Conservation (phyloP, 805 yeast genomes). For the Pichia membranifaciens region DNA sequence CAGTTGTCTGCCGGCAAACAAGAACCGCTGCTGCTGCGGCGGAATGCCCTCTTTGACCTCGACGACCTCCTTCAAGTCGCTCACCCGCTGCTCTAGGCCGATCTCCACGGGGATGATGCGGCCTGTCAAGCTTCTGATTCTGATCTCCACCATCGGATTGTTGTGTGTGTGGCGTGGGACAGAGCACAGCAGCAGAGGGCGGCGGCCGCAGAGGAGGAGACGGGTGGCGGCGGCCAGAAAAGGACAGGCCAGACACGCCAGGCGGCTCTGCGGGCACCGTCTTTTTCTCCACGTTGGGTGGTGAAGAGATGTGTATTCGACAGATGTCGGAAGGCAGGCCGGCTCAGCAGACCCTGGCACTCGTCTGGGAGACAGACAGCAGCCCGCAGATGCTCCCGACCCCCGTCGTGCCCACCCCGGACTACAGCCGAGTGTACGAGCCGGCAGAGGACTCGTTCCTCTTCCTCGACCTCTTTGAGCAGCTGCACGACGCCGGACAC, state of each 20-base stretch:
- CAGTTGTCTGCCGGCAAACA: conserved; percentile 88
- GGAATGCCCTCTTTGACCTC: conserved; percentile 98
- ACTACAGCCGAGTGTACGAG: conserved; percentile 77
- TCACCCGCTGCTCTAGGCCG: conserved; percentile 58
- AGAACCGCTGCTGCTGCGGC: conserved; percentile 89
- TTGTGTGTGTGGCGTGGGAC: too few species aligned
- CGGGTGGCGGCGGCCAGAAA: too few species aligned
- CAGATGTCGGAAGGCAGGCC: too few species aligned
- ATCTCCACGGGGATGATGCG: conserved; percentile 73
- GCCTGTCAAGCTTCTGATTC: conserved; percentile 51
- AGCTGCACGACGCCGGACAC: conserved; percentile 36
- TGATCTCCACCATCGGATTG: conserved; percentile 23
- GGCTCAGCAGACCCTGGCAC: too few species aligned
- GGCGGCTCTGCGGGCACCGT: too few species aligned
- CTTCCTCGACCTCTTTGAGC: conserved; percentile 73
- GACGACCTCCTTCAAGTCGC: conserved; percentile 78
- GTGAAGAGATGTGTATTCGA: too few species aligned
- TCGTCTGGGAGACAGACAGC: neutral
- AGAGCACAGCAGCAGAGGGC: too few species aligned
- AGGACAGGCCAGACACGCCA: too few species aligned
- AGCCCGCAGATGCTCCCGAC: conserved; percentile 63
- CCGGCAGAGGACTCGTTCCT: conserved; percentile 93
- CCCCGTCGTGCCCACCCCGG: conserved; percentile 52
- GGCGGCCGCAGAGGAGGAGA: too few species aligned
- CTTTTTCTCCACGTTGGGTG: too few species aligned